These are phyloP conservation scores for Kodamaea sp. DNA, from an alignment of 1,139 yeast species.

Conservation along the genomic window DNA sequence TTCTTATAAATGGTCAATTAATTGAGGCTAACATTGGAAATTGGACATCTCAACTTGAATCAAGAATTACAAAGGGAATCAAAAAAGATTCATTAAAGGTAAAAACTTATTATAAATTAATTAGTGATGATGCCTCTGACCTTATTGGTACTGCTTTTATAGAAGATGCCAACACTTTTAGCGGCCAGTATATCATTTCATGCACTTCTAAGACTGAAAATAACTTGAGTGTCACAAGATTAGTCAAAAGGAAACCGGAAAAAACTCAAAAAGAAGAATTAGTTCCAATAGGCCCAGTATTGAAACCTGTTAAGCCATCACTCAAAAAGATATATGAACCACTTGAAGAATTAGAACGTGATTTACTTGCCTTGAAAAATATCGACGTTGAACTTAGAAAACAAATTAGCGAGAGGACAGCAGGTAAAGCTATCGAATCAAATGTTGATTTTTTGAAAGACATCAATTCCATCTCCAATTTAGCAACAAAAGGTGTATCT, in stretches of 20 bases:
- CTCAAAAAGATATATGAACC: constrained; percentile 8
- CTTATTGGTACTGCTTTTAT: constrained; percentile 15
- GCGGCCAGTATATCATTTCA: constrained; percentile 24
- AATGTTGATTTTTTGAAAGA: constrained; percentile 2
- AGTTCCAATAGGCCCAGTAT: too few relatives aligned
- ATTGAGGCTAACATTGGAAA: neutral
- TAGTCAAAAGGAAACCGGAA: neutral
- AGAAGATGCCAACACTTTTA: constrained; percentile 23
- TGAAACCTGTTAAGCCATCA: too few relatives aligned
- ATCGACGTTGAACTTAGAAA: constrained; percentile 2
- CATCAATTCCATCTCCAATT: constrained; percentile 21
- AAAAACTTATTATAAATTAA: too few relatives aligned
- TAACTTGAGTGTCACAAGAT: constrained; percentile 1
- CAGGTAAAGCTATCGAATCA: constrained; percentile 10
- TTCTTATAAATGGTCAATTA: neutral
- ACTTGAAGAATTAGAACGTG: constrained; percentile 11
- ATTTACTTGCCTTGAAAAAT: constrained; percentile 4
- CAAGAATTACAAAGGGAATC: too few relatives aligned
- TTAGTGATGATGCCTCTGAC: too few relatives aligned
- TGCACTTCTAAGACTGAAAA: neutral
- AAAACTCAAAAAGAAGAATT: neutral
- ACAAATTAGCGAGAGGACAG: neutral
- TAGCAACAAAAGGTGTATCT: constrained; percentile 17
- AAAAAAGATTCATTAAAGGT: too few relatives aligned
- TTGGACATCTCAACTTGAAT: neutral